A percentile compares a stretch with the other conserved stretches of the same genome.
These are phyloP conservation scores for Paracorniculantispora psalliotae DNA, from an alignment of 2,329 filamentous ascomycete species.

Conservation along the genomic window DNA sequence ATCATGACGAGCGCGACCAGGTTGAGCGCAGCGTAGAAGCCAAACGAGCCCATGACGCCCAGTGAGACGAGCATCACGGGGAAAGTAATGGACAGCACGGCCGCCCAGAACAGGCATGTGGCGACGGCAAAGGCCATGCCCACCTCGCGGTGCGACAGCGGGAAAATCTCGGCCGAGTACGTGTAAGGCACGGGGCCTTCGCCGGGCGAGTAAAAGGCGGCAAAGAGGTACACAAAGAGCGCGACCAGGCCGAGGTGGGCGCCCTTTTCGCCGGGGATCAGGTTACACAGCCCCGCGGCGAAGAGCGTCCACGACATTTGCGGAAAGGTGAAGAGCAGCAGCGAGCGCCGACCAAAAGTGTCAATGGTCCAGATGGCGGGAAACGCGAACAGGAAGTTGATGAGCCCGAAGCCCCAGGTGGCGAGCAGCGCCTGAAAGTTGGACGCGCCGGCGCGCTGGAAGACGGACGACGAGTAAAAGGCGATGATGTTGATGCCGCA, in stretches of 20 bases:
- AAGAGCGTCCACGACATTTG: constrained; percentile 38
- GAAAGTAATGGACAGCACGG: constrained; percentile 59
- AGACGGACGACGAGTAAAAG: constrained; percentile 67
- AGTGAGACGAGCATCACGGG: constrained; percentile 48
- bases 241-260: constrained; percentile 42
- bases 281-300: constrained; percentile 44
- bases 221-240: constrained; percentile 53
- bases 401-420: constrained; percentile 53
- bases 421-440: constrained; percentile 54
- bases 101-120: constrained; percentile 57
- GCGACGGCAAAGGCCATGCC: constrained; percentile 68
- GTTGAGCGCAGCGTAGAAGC: constrained; percentile 53
- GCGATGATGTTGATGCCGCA: constrained; percentile 69
- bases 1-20: constrained; percentile 50
- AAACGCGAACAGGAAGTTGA: constrained; percentile 54
- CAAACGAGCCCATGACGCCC: constrained; percentile 45
- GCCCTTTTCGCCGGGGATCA: constrained; percentile 37
- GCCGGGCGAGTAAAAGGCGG: constrained; percentile 44
- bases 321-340: constrained; percentile 40
- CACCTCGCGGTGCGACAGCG: constrained; percentile 64
- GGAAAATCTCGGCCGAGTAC: constrained; percentile 66
- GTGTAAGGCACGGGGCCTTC: constrained; percentile 66
- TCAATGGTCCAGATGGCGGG: constrained; percentile 58
- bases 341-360: constrained; percentile 48
- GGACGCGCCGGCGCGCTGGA: constrained; percentile 51